Evolutionary conservation across 768 basidiomycete genomes (phyloP).

Genomic region (Mycena alexandri): DNA sequence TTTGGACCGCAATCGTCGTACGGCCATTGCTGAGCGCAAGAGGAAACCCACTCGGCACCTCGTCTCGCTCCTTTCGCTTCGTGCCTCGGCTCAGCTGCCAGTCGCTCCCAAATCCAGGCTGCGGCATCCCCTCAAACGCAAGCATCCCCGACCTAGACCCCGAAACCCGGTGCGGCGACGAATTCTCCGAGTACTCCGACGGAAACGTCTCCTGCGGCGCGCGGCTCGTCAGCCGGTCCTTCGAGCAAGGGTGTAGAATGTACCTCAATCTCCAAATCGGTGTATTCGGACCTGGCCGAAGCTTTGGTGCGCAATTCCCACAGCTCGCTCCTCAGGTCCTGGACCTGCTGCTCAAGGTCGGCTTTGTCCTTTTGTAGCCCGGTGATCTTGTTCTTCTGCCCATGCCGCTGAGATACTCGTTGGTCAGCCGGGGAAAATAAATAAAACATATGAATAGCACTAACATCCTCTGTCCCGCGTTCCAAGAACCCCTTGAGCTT

Average conservation of each 20-base stretch:
- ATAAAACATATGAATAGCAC: slow-evolving; percentile 19
- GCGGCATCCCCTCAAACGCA: slow-evolving; percentile 54
- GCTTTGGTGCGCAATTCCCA: not conserved
- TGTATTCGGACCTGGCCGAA: not conserved
- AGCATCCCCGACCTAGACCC: not conserved
- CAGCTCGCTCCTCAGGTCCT: slow-evolving; percentile 31
- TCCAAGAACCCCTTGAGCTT: slow-evolving; percentile 49
- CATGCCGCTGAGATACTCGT: slow-evolving; percentile 35
- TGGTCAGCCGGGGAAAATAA: not conserved
- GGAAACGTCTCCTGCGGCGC: slow-evolving; percentile 21
- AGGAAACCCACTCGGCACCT: slow-evolving; percentile 42
- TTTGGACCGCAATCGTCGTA: slow-evolving; percentile 50
- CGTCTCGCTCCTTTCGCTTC: slow-evolving; percentile 30
- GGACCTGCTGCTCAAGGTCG: slow-evolving; percentile 33
- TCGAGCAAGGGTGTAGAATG: not conserved
- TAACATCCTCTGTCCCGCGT: slow-evolving; percentile 44
- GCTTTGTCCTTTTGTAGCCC: slow-evolving; percentile 38
- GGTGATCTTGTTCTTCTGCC: slow-evolving; percentile 43
- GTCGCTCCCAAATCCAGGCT: slow-evolving; percentile 53
- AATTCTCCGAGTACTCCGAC: slow-evolving; percentile 12
- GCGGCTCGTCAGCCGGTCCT: not conserved
- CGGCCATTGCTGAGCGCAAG: slow-evolving; percentile 52
- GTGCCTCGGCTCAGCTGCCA: slow-evolving; percentile 49
- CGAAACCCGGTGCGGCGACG: not conserved
- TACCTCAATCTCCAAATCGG: slow-evolving; percentile 28